These are phyloP conservation scores for Neodidymelliopsis sp. DNA, from an alignment of 2,329 filamentous ascomycete species.

Conservation along the genomic window DNA sequence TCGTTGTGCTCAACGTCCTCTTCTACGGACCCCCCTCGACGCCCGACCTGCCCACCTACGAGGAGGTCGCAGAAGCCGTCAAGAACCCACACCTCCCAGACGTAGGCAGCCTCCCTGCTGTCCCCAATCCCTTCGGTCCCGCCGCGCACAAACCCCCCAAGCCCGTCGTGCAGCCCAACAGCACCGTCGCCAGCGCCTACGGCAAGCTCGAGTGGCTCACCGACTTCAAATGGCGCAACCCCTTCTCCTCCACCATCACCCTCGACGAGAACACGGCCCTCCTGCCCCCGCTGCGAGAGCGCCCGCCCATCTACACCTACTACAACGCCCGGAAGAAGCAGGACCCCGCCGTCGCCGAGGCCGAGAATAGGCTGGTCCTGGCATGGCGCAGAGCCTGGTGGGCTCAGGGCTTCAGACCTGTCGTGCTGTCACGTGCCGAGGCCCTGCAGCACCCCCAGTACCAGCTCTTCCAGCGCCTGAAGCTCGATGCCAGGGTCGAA, in stretches of 20 bases:
- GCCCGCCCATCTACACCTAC: constrained; percentile 87
- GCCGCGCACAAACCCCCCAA: constrained; percentile 76
- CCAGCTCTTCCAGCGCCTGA: constrained; percentile 66
- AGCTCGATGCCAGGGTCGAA: constrained; percentile 44
- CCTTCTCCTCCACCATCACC: constrained; percentile 82
- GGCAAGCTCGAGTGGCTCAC: constrained; percentile 84
- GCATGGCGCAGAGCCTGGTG: constrained; percentile 95
- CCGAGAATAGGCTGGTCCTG: constrained; percentile 79
- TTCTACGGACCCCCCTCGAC: constrained; percentile 48
- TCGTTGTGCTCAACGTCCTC: constrained; percentile 43
- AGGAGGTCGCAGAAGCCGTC: constrained; percentile 47
- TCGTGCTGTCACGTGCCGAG: constrained; percentile 80
- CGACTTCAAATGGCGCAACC: constrained; percentile 88
- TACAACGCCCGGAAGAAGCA: constrained; percentile 75
- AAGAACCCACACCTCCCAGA: constrained; percentile 50
- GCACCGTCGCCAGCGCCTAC: constrained; percentile 62
- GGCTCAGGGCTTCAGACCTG: constrained; percentile 87
- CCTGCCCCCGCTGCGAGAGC: constrained; percentile 75
- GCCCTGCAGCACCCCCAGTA: constrained; percentile 85
- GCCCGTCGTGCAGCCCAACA: constrained; percentile 79
- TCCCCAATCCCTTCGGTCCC: constrained; percentile 66
- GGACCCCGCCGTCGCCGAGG: constrained; percentile 69
- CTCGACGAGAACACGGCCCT: constrained; percentile 84
- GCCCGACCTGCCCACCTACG: constrained; percentile 47
- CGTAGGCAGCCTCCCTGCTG: constrained; percentile 34